Percentiles rank a stretch among this genome's conserved stretches.
These are phyloP conservation scores for Oryza meyeriana DNA, from an alignment of 176 grass and related monocot genomes.

Conservation along the genomic window DNA sequence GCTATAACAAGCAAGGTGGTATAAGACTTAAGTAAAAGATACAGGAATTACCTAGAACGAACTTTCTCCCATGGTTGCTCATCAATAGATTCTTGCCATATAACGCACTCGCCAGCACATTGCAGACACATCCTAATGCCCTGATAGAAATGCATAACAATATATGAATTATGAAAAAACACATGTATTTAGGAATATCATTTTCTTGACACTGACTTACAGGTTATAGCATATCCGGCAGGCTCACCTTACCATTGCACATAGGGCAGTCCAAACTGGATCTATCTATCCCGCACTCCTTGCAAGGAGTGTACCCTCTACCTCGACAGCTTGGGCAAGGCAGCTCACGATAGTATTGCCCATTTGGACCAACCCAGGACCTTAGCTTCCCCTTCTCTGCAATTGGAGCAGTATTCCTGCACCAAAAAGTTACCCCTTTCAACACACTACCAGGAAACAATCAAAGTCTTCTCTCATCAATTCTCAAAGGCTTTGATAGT, in stretches of 20 bases:
- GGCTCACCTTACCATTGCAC: slow-evolving; percentile 81
- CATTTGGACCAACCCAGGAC: slow-evolving; percentile 95
- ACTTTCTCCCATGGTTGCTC: slow-evolving; percentile 88
- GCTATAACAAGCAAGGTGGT: neutral
- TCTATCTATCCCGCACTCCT: slow-evolving; percentile 76
- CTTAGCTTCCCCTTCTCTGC: slow-evolving; percentile 55
- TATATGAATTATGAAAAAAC: neutral
- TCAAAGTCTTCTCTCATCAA: neutral
- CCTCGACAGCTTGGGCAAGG: slow-evolving; percentile 86
- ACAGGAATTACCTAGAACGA: slow-evolving; percentile 58
- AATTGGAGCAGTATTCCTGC: slow-evolving; percentile 49
- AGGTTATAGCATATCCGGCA: slow-evolving; percentile 19
- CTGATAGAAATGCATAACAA: slow-evolving; percentile 42
- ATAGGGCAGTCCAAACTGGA: slow-evolving; percentile 66
- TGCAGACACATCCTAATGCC: slow-evolving; percentile 76
- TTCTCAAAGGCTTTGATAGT: neutral
- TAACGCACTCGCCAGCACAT: slow-evolving; percentile 84
- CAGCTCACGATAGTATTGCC: slow-evolving; percentile 85
- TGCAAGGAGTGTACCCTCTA: slow-evolving; percentile 84
- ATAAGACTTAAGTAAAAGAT: neutral
- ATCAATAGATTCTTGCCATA: slow-evolving; percentile 98
- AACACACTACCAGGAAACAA: neutral
- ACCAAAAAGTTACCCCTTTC: slow-evolving; percentile 5
- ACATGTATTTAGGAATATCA: neutral
- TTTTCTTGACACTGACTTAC: neutral